Percentiles rank a stretch among this genome's conserved stretches.
Conservation (phyloP, 1,284 basidiomycete genomes). For the Cystobasidium slooffiae region DNA sequence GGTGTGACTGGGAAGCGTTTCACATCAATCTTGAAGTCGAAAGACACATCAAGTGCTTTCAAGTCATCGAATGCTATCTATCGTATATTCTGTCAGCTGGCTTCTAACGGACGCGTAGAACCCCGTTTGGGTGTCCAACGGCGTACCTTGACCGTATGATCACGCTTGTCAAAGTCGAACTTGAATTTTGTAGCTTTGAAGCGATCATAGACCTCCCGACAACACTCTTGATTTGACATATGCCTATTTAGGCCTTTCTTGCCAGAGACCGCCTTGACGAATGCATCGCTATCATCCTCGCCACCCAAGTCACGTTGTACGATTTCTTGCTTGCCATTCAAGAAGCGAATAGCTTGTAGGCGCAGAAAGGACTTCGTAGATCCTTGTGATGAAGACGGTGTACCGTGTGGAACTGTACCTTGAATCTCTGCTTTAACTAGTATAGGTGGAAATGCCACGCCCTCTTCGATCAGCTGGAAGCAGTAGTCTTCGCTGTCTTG, state of each 20-base stretch:
- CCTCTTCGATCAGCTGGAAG: slow-evolving; percentile 35
- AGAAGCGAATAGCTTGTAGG: slow-evolving; percentile 32
- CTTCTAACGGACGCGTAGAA: neutral
- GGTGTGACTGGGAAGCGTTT: slow-evolving; percentile 14
- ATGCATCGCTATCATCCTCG: slow-evolving; percentile 21
- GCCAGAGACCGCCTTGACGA: slow-evolving; percentile 20
- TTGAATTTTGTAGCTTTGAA: slow-evolving; percentile 7
- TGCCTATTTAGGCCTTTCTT: slow-evolving; percentile 26
- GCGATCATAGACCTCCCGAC: slow-evolving; percentile 10
- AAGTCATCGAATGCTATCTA: slow-evolving; percentile 7
- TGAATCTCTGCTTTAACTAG: slow-evolving; percentile 23
- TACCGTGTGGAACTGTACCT: slow-evolving; percentile 3
- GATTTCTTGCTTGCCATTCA: slow-evolving; percentile 37
- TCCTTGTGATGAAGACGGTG: slow-evolving; percentile 4
- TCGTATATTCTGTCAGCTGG: neutral
- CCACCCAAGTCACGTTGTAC: slow-evolving; percentile 10
- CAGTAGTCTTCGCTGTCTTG: neutral
- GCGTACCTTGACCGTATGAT: neutral
- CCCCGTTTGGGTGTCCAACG: neutral
- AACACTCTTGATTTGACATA: slow-evolving; percentile 16
- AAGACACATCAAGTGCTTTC: neutral
- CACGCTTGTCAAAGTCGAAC: neutral
- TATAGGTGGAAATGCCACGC: slow-evolving; percentile 27
- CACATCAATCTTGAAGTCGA: slow-evolving; percentile 10
- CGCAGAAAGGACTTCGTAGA: neutral